A percentile compares a stretch with the other conserved stretches of the same genome.
Conservation (phyloP, 2,329 filamentous ascomycete genomes). For the Xylariaceae sp. region DNA sequence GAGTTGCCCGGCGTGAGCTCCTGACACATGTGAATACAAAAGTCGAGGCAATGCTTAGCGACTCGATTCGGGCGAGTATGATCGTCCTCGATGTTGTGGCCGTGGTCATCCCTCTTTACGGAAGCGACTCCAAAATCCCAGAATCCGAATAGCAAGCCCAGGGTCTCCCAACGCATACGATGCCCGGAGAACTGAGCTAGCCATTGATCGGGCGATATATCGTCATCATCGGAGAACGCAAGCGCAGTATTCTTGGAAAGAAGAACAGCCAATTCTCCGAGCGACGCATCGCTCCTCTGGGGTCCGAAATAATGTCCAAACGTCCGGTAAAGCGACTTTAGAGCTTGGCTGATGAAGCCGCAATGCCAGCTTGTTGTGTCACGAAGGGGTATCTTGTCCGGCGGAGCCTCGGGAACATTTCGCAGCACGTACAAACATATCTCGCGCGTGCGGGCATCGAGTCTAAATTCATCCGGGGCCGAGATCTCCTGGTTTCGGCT, state of each 20-base stretch:
- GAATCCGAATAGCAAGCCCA: conserved; percentile 38
- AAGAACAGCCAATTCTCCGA: no score
- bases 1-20: conserved; percentile 30
- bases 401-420: conserved; percentile 32
- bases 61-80: conserved; percentile 14
- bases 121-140: conserved; percentile 23
- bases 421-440: conserved; percentile 38
- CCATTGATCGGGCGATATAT: conserved; percentile 37
- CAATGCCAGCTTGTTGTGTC: conserved; percentile 32
- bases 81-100: conserved; percentile 2
- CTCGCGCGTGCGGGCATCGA: conserved; percentile 32
- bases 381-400: conserved; percentile 25
- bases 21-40: conserved; percentile 28
- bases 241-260: conserved; percentile 38
- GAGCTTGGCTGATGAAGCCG: conserved; percentile 28
- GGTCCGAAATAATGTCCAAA: conserved; percentile 32
- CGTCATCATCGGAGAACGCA: conserved; percentile 36
- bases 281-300: conserved; percentile 1
- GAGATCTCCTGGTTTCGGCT: conserved; percentile 3
- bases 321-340: conserved; percentile 33
- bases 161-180: conserved; percentile 42
- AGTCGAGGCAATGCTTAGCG: conserved; percentile 23
- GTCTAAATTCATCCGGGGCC: conserved; percentile 8
- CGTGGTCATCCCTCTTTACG: conserved; percentile 2
- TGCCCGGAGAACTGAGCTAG: conserved; percentile 37